Base-by-base conservation (phyloP, 257 asterid species). In the Penstemon davidsonii region DNA sequence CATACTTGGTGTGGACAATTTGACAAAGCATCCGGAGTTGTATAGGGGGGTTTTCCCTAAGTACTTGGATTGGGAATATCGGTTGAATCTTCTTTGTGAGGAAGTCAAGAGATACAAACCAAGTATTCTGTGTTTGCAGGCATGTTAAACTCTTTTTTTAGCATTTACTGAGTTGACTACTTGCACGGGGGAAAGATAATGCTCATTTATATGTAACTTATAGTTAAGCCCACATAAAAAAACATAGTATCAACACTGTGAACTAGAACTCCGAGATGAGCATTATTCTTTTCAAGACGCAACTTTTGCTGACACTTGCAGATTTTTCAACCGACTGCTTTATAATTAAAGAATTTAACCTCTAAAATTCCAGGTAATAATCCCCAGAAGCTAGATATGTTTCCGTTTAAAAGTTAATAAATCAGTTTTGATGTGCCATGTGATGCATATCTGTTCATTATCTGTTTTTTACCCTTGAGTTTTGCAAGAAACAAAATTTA, bases 51-150 rank as follows among this genome's bases (percentile, higher is more conserved):
- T 86, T 42, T 41, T 77, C 6, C 84, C 84, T 11, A 68, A 82
- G 41, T 77, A 77, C 65, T 73, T 92, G 81, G 86, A 84, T 63
- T 92, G 98, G 98, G 82, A 80, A 40, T 80, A 82, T 64, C 81
- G 98, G 45, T 89, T 86, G 83, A 80, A 64, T 72, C 73, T 84
- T 47, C 55, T 92, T 50, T 73, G 79, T 44, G 55, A 78, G 79
- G 98, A 92, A 79, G 73, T 92, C 72, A 79, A 64, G 68, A 65
- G 69, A 13, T 92, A 92, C 80, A 74, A 75, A 68, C 82, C 96
- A 4, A 83, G 87, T 72, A 79, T 92, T 65, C 58, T 87, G 69
- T 87, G 98, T 78, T 86, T 89, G 53, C 98, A 92, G 91, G 97
- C 75, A 78, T 66, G 78, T 67, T 70, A 60, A 19, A 64, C 60